These are phyloP conservation scores for Mitragyna speciosa DNA, from an alignment of 257 asterid genomes.

Conservation along the genomic window DNA sequence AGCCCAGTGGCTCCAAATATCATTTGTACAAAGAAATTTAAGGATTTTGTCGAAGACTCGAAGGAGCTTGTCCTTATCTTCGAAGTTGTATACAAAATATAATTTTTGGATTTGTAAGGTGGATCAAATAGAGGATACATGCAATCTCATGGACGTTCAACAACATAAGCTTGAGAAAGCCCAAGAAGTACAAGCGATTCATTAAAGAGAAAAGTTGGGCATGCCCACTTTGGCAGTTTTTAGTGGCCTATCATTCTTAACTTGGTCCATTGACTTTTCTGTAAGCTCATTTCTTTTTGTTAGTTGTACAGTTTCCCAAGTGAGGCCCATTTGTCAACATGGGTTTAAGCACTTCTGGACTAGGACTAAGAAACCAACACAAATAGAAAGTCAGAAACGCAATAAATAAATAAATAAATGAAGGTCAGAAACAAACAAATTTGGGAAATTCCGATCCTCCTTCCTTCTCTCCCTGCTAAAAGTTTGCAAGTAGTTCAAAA, in stretches of 20 bases:
- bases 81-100: too few relatives aligned
- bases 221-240: too few relatives aligned
- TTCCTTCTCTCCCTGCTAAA: neutral
- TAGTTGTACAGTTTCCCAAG: neutral
- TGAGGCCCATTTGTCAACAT: conserved; percentile 4
- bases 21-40: too few relatives aligned
- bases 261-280: too few relatives aligned
- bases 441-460: neutral
- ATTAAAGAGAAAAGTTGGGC: too few relatives aligned
- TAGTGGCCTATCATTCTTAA: neutral
- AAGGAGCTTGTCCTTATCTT: too few relatives aligned
- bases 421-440: neutral
- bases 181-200: neutral
- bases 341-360: neutral
- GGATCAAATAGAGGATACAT: neutral
- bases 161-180: neutral
- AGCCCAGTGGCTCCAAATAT: too few relatives aligned
- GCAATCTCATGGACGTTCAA: neutral
- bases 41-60: too few relatives aligned
- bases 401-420: too few relatives aligned
- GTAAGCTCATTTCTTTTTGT: neutral
- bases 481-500: neutral
- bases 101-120: too few relatives aligned
- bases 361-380: neutral
- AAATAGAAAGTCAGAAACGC: too few relatives aligned